These are phyloP conservation scores for Podaxis sp. DNA, from an alignment of 768 basidiomycete genomes.

Conservation along the genomic window DNA sequence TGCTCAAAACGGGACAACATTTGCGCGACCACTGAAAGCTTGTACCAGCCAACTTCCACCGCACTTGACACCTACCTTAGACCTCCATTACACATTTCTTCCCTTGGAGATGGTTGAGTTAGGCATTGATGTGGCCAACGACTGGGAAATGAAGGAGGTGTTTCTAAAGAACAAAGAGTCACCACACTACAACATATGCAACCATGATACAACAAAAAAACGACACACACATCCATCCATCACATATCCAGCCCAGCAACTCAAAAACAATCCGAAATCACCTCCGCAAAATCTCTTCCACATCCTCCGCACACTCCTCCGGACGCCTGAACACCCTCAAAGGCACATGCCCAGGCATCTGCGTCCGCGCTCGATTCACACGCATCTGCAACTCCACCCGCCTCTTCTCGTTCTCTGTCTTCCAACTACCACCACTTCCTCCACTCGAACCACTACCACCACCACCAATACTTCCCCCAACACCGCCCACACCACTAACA, in stretches of 20 bases:
- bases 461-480: neutral
- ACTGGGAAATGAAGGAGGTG: too few species aligned
- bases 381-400: slow-evolving; percentile 57
- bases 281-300: slow-evolving; percentile 34
- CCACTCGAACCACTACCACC: neutral
- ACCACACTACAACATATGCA: neutral
- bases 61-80: too few species aligned
- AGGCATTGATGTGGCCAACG: too few species aligned
- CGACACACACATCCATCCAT: neutral
- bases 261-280: slow-evolving; percentile 7
- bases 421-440: slow-evolving; percentile 3
- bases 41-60: too few species aligned
- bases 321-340: slow-evolving; percentile 68
- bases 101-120: too few species aligned
- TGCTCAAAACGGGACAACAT: too few species aligned
- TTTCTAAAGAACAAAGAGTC: too few species aligned
- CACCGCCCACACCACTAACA: neutral
- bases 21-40: too few species aligned
- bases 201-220: neutral
- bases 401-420: slow-evolving; percentile 47
- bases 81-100: too few species aligned
- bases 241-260: neutral
- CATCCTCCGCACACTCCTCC: slow-evolving; percentile 62
- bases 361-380: slow-evolving; percentile 55
- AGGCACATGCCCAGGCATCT: slow-evolving; percentile 51